Evolutionary conservation across 306 rosid species (phyloP).

Genomic region (Dalbergia cochinchinensis): DNA sequence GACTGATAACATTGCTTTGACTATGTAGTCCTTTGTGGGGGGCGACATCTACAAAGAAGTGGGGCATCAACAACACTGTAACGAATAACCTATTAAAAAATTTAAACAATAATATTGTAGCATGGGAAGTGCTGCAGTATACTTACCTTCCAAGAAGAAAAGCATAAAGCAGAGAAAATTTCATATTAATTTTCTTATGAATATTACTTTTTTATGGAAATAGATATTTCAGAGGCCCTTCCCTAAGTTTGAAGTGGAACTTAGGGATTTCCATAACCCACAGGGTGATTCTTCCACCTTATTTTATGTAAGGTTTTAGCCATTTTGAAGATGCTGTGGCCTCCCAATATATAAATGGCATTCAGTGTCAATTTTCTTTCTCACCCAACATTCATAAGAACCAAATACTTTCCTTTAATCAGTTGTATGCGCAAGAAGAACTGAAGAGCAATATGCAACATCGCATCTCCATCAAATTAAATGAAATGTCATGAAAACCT

Average conservation of each 20-base stretch:
- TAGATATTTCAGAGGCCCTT: too few relatives aligned
- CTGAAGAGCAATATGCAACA: not conserved
- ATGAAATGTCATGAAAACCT: too few relatives aligned
- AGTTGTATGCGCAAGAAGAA: not conserved
- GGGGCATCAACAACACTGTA: not conserved
- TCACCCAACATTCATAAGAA: not conserved
- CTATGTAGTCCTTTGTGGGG: not conserved
- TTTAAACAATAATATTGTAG: not conserved
- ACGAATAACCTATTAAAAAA: not conserved
- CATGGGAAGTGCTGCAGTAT: not conserved
- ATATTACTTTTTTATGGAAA: not conserved
- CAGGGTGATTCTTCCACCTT: not conserved
- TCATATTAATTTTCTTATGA: not conserved
- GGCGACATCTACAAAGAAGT: not conserved
- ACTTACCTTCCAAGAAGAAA: slow-evolving; percentile 2
- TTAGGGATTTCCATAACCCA: not conserved
- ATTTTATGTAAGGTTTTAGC: not conserved
- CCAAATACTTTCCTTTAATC: not conserved
- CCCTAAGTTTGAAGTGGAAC: not conserved
- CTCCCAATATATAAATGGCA: not conserved
- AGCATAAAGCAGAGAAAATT: not conserved
- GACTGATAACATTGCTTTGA: slow-evolving; percentile 4
- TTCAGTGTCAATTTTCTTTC: not conserved
- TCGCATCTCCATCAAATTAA: not conserved
- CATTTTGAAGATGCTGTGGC: not conserved